Conservation (phyloP, 768 basidiomycete species). For the Termitomyces sp. region DNA sequence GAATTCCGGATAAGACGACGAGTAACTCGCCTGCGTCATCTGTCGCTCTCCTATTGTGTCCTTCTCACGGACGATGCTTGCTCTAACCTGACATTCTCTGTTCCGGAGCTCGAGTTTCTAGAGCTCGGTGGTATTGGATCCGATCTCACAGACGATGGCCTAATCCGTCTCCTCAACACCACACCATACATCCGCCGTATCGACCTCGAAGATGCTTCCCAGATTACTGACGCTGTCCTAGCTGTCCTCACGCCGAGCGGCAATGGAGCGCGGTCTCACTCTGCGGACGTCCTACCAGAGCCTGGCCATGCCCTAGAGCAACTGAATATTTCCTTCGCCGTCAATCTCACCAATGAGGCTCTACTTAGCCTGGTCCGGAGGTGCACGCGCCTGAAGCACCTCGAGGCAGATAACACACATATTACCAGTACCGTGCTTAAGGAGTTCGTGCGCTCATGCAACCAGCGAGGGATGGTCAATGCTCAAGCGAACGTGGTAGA, state of each 20-base stretch:
- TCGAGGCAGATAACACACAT: conserved; percentile 83
- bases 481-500: conserved; percentile 70
- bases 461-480: conserved; percentile 42
- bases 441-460: conserved; percentile 61
- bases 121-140: conserved; percentile 77
- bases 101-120: conserved; percentile 72
- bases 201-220: conserved; percentile 82
- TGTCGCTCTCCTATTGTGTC: conserved; percentile 67
- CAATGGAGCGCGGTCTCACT: background rate
- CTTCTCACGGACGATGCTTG: conserved; percentile 75
- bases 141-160: conserved; percentile 68
- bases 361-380: conserved; percentile 59
- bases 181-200: conserved; percentile 69
- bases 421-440: conserved; percentile 56
- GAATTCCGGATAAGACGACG: conserved; percentile 53
- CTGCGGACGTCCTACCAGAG: conserved; percentile 25
- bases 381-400: conserved; percentile 57
- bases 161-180: conserved; percentile 65
- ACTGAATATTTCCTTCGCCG: conserved; percentile 65
- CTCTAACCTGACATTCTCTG: conserved; percentile 62
- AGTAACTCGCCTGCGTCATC: conserved; percentile 67
- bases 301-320: conserved; percentile 72
- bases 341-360: conserved; percentile 60
- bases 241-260: conserved; percentile 52
- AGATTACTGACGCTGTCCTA: conserved; percentile 73